Base-by-base conservation (phyloP, 805 yeast species). In the Cyberlindnera bimundalis region DNA sequence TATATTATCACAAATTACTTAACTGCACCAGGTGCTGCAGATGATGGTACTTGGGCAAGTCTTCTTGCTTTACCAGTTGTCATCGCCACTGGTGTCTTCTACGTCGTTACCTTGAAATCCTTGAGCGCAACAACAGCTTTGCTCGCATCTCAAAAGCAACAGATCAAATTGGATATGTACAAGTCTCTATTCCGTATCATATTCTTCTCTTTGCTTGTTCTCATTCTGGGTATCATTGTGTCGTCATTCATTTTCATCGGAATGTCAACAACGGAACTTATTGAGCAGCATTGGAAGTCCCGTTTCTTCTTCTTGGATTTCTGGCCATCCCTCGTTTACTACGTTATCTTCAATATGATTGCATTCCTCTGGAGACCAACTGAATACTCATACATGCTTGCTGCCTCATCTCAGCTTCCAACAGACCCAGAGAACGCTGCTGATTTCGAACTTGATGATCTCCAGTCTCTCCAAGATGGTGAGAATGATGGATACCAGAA, bases 321-420 rank as follows among this genome's bases (percentile, higher is more conserved):
- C 68, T 90, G 98, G 96, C 96, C 96, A 29, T 81, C 95, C 35
- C 74, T 88, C 35, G 82, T 89, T 12, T 93, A 88, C 66, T 87
- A 85, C 58, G 65, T 81, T 35, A 90, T 90, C 28, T 90, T 93
- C 61, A 75, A 83, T 54, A 77, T 89, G 9, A 73, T 93, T 48
- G 86, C 96, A 5, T 78, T 89, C 68, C 76, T 93, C 48, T 93
- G 99, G 99, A 82, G 99, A 64, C 99, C 99, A 39, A 91, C 97
- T 0, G 93, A 84, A 52, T 88, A 96, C 29, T 89, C 96, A 43
- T 85, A 90, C 56, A 82, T 95, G 78, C 76, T 93, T 58, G 98
- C 97, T 11, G 90, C 90, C 47, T 86, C 96, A 2, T 87, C 88
- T 39, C 98, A 93, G 66, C 70, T 93, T 33, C 93, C 96, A 50